Evolutionary conservation across 2,329 filamentous ascomycete genomes (phyloP), one percentile per base, ranked within the genome.

Genomic region (Ophiosphaerella korrae): DNA sequence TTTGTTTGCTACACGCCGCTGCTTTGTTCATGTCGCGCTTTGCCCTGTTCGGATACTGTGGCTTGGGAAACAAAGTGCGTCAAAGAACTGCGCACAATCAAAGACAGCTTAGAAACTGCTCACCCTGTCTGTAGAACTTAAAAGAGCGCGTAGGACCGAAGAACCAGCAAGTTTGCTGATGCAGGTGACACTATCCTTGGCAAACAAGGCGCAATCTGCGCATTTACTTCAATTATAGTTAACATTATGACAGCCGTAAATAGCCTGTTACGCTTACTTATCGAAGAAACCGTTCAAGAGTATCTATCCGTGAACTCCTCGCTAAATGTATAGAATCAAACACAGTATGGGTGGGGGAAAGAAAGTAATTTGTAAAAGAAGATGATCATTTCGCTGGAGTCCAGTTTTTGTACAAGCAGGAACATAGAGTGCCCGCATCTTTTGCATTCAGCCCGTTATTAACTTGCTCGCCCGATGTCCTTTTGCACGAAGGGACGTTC

Each of bases 401-500:
- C 63, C 66, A 75, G 49, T 76, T 80, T 51, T 72, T 72, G 61
- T 82, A 82, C 42, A 76, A 60, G 64, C 80, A 82, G 7, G 70
- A 70, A 63, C 80, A 82, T 35, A 75, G 54, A 2, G 63, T 64
- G 4, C 60, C 58, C 11, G 59, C 60, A 26, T 74, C 67, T 59
- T 75, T 67, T 5, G 74, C 55, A 12, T 63, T 54, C 7, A 79
- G 53, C 3, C 62, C 71, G 7, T 63, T 60, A n/a, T 62, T 64
- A 21, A 79, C 64, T 41, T 66, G 54, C 7, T 72, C 63, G 9
- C 75, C 77, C 2, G 60, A 61, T 24, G 65, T 72, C 50, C 74
- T 73, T 57, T 76, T 77, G 67, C 87, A 89, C 16, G 78, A 76
- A 1, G 85, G 86, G 3, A 81, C 75, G 6, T 77, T 77, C 2